Evolutionary conservation across 2,329 filamentous ascomycete genomes (phyloP).

Genomic region (Diplodia seriata): DNA sequence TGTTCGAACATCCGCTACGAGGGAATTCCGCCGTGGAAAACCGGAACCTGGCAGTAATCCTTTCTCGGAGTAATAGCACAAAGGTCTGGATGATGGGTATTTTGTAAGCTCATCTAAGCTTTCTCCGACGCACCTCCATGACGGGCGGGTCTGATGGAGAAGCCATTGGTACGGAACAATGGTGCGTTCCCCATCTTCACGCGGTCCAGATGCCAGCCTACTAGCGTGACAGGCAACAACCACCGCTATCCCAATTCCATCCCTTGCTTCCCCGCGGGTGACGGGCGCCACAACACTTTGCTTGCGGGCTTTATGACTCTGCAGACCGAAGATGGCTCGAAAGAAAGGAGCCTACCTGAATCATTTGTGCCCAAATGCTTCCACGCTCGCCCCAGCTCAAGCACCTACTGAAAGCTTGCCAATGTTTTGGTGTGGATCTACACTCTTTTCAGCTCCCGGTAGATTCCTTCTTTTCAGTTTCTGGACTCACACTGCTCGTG

Average conservation of each 20-base stretch:
- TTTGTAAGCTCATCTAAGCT: too few species aligned
- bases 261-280: conserved; percentile 1
- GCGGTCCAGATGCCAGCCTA: not conserved
- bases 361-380: not conserved
- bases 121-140: not conserved
- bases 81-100: too few species aligned
- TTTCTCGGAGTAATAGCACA: too few species aligned
- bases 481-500: not conserved
- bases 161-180: not conserved
- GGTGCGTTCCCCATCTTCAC: not conserved
- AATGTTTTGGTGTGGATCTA: not conserved
- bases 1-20: too few species aligned
- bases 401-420: not conserved
- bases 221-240: not conserved
- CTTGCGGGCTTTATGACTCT: not conserved
- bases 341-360: not conserved
- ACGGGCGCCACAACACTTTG: not conserved
- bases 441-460: not conserved
- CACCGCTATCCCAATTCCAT: not conserved
- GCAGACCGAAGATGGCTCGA: not conserved
- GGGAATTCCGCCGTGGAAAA: too few species aligned
- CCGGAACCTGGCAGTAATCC: too few species aligned
- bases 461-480: not conserved
- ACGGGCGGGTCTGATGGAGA: not conserved
- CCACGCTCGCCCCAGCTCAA: not conserved